These are phyloP conservation scores for Alternaria arbusti DNA, from an alignment of 2,329 filamentous ascomycete species.

Conservation along the genomic window DNA sequence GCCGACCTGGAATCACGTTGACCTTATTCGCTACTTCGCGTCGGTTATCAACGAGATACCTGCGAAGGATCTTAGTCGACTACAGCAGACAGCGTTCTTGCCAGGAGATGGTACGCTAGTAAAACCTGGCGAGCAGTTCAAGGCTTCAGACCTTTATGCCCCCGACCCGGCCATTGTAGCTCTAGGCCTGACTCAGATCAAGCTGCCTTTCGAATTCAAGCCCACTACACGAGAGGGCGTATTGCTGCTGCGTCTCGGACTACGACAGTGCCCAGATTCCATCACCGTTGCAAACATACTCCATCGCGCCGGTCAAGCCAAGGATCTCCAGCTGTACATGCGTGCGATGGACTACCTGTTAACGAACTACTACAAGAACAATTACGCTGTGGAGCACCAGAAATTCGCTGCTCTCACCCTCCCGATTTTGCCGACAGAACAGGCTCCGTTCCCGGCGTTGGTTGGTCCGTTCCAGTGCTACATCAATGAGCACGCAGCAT, in stretches of 20 bases:
- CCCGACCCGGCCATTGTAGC: conserved; percentile 41
- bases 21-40: conserved; percentile 91
- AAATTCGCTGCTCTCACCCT: conserved; percentile 54
- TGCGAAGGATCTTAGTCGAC: conserved; percentile 75
- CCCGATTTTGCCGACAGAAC: conserved; percentile 72
- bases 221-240: conserved; percentile 64
- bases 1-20: conserved; percentile 84
- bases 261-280: conserved; percentile 74
- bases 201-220: conserved; percentile 77
- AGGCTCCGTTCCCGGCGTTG: conserved; percentile 65
- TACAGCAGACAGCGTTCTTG: conserved; percentile 80
- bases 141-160: conserved; percentile 45
- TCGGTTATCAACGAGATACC: conserved; percentile 92
- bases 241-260: conserved; percentile 75
- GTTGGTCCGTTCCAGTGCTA: conserved; percentile 80
- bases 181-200: conserved; percentile 58
- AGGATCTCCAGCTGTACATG: conserved; percentile 63
- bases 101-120: conserved; percentile 63
- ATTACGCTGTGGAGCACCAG: conserved; percentile 69
- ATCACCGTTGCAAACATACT: conserved; percentile 81
- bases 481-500: conserved; percentile 75
- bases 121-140: conserved; percentile 42
- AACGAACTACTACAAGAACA: conserved; percentile 76
- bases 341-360: conserved; percentile 83
- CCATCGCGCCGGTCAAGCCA: conserved; percentile 63